These are phyloP conservation scores for Clavariopsis aquatica DNA, from an alignment of 495 filamentous ascomycete species.

Conservation along the genomic window DNA sequence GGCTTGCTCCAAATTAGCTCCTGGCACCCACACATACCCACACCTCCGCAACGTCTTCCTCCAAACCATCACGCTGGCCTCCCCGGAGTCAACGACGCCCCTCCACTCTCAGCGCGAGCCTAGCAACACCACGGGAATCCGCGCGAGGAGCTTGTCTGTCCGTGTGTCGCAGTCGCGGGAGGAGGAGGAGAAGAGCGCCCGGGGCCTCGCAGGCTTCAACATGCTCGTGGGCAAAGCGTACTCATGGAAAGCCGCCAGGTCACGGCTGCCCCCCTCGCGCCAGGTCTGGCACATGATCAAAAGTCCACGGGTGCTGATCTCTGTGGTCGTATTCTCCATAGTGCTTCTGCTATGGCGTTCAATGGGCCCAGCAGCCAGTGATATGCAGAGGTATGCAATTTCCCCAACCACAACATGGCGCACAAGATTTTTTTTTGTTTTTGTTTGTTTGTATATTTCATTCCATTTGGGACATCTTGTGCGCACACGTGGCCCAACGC, in stretches of 20 bases:
- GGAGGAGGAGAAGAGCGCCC: constrained; percentile 23
- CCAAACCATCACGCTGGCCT: constrained; percentile 25
- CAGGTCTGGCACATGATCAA: constrained; percentile 76
- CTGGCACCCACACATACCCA: background rate
- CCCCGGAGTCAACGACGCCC: constrained; percentile 19
- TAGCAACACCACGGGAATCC: constrained; percentile 29
- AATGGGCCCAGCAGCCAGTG: constrained; percentile 73
- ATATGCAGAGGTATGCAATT: constrained; percentile 81
- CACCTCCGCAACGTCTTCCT: too few relatives aligned
- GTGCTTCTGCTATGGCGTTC: constrained; percentile 89
- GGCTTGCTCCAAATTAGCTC: background rate
- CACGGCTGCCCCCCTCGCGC: constrained; percentile 78
- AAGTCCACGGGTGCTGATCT: constrained; percentile 75
- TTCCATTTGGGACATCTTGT: background rate
- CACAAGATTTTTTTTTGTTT: background rate
- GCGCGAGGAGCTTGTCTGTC: constrained; percentile 24
- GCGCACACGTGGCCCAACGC: background rate
- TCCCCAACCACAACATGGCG: background rate
- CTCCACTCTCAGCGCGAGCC: constrained; percentile 29
- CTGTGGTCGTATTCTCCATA: constrained; percentile 68
- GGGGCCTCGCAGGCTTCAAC: constrained; percentile 10
- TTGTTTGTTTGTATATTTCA: background rate
- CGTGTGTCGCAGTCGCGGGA: constrained; percentile 21
- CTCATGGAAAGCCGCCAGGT: constrained; percentile 87
- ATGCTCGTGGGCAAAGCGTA: constrained; percentile 87